Conservation (phyloP, 1,284 basidiomycete genomes). For the Irpex lacteus region DNA sequence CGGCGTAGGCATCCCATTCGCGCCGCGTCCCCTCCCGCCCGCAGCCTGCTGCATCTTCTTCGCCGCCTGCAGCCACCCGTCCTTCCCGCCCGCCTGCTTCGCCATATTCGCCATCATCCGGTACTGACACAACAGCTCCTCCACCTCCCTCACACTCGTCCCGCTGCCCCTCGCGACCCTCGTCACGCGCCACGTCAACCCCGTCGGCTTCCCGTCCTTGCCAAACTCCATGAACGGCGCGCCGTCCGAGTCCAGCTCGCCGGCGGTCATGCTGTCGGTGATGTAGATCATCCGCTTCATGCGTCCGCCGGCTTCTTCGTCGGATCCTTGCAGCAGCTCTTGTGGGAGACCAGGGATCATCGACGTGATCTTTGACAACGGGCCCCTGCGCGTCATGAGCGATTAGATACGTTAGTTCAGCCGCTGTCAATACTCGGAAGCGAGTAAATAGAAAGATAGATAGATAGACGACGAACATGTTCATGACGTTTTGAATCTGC, state of each 20-base stretch:
- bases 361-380: slow-evolving; percentile 95
- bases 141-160: slow-evolving; percentile 95
- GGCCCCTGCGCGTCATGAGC: slow-evolving; percentile 62
- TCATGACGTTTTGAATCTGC: slow-evolving; percentile 97
- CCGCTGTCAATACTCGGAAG: too few species aligned
- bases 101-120: slow-evolving; percentile 98
- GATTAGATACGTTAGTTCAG: too few species aligned
- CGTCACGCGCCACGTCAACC: slow-evolving; percentile 83
- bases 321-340: slow-evolving; percentile 85
- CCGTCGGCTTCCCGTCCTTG: slow-evolving; percentile 81
- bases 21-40: slow-evolving; percentile 81
- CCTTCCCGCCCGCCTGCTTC: slow-evolving; percentile 95
- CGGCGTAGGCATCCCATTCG: slow-evolving; percentile 84
- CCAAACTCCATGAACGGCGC: slow-evolving; percentile 80
- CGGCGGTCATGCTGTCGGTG: slow-evolving; percentile 94
- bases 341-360: slow-evolving; percentile 98
- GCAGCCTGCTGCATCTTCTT: slow-evolving; percentile 88
- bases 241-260: slow-evolving; percentile 96
- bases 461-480: slow-evolving; percentile 67
- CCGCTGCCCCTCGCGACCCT: slow-evolving; percentile 93
- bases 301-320: slow-evolving; percentile 87
- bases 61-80: slow-evolving; percentile 87
- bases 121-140: slow-evolving; percentile 94
- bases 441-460: too few species aligned
- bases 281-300: slow-evolving; percentile 99